Conservation (phyloP, 139 green algal species). For the Desmodesmus armatus region DNA sequence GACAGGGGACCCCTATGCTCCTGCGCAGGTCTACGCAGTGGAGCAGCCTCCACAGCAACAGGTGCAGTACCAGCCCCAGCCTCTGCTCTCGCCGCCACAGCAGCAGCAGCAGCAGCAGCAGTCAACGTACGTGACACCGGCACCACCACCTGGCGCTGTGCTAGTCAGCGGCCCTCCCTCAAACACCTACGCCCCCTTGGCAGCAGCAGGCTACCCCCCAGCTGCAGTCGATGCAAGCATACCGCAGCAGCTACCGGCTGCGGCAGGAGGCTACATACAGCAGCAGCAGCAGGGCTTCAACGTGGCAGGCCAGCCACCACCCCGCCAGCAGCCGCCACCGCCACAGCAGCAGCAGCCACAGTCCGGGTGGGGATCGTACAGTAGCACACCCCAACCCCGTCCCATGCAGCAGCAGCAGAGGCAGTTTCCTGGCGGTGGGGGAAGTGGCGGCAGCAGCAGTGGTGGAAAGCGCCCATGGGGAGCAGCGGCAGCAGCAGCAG, state of each 20-base stretch:
- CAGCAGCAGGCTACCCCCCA: too few relatives aligned
- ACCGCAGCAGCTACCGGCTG: neutral
- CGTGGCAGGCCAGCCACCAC: too few relatives aligned
- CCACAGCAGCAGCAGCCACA: neutral
- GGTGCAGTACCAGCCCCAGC: neutral
- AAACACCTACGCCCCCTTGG: too few relatives aligned
- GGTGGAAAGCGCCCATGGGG: neutral
- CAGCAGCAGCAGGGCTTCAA: too few relatives aligned
- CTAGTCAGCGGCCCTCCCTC: too few relatives aligned
- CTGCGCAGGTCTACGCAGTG: neutral
- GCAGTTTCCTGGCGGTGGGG: neutral
- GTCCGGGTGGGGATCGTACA: too few relatives aligned
- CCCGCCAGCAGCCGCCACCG: neutral
- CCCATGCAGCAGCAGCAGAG: neutral
- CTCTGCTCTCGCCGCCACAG: neutral
- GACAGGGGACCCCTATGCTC: neutral
- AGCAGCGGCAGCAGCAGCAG: conserved; percentile 4
- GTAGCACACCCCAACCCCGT: too few relatives aligned
- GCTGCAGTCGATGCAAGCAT: too few relatives aligned
- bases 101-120: neutral
- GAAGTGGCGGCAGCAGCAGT: neutral
- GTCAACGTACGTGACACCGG: too few relatives aligned
- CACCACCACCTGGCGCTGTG: too few relatives aligned
- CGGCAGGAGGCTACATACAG: too few relatives aligned
- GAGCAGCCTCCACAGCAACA: neutral